Percentiles rank a stretch among this genome's conserved stretches.
These are phyloP conservation scores for Casuarina glauca DNA, from an alignment of 306 rosid genomes.

Conservation along the genomic window DNA sequence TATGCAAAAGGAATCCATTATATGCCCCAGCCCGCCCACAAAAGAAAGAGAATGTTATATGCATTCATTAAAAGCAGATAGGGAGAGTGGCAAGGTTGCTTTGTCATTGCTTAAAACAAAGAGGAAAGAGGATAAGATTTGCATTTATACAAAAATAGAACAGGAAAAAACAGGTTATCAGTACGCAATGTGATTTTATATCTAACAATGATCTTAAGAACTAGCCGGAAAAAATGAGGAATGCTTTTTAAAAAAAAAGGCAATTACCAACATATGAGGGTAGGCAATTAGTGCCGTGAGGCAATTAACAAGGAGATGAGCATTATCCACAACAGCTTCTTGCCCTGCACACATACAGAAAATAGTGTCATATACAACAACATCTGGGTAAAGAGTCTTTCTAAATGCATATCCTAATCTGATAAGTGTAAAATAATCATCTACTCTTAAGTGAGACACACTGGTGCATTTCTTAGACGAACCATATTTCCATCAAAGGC, in stretches of 20 bases:
- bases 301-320: slow-evolving; percentile 55
- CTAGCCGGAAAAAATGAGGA: slow-evolving; percentile 20
- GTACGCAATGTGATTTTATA: background rate
- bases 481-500: background rate
- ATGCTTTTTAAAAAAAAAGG: slow-evolving; percentile 17
- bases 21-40: no score
- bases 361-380: background rate
- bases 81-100: slow-evolving; percentile 9
- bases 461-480: background rate
- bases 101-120: background rate
- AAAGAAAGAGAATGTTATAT: background rate
- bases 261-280: slow-evolving; percentile 77
- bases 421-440: background rate
- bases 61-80: background rate
- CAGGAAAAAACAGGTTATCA: background rate
- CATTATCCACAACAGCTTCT: slow-evolving; percentile 71
- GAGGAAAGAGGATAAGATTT: background rate
- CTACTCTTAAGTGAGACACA: background rate
- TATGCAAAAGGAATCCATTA: no score
- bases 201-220: slow-evolving; percentile 11
- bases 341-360: slow-evolving; percentile 56
- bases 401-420: slow-evolving; percentile 21
- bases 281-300: slow-evolving; percentile 60
- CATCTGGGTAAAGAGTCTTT: background rate
- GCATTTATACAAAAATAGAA: background rate